Conservation (phyloP, 2,329 filamentous ascomycete genomes). For the Diatrype stigma region DNA sequence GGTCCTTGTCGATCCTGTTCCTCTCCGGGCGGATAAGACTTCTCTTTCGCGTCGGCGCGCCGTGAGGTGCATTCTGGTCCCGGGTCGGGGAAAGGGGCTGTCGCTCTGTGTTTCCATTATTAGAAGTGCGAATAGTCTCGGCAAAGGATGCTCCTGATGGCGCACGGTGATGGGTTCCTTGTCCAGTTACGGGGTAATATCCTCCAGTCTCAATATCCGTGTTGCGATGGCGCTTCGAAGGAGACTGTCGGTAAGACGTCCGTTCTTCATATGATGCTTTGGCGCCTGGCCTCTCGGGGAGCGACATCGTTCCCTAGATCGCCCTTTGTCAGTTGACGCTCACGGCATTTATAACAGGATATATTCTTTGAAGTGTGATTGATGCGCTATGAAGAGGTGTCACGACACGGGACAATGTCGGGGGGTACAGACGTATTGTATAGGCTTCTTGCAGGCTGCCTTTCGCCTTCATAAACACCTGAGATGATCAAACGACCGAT, state of each 20-base stretch:
- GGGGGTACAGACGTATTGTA: conserved; percentile 3
- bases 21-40: conserved; percentile 88
- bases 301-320: conserved; percentile 50
- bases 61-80: conserved; percentile 26
- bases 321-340: conserved; percentile 8
- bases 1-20: conserved; percentile 75
- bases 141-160: conserved; percentile 55
- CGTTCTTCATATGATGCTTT: conserved; percentile 55
- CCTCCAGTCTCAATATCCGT: conserved; percentile 67
- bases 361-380: background rate
- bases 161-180: conserved; percentile 47
- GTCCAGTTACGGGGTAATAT: conserved; percentile 40
- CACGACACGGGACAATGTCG: background rate
- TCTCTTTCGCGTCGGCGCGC: conserved; percentile 61
- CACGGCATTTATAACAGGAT: background rate
- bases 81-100: conserved; percentile 50
- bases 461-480: conserved; percentile 1
- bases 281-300: conserved; percentile 61
- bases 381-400: background rate
- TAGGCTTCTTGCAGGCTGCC: conserved; percentile 6
- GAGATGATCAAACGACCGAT: background rate
- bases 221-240: conserved; percentile 60
- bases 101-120: conserved; percentile 49
- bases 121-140: conserved; percentile 53
- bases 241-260: conserved; percentile 63